Evolutionary conservation across 345 rosid species (phyloP).

Genomic region (Heritiera littoralis): DNA sequence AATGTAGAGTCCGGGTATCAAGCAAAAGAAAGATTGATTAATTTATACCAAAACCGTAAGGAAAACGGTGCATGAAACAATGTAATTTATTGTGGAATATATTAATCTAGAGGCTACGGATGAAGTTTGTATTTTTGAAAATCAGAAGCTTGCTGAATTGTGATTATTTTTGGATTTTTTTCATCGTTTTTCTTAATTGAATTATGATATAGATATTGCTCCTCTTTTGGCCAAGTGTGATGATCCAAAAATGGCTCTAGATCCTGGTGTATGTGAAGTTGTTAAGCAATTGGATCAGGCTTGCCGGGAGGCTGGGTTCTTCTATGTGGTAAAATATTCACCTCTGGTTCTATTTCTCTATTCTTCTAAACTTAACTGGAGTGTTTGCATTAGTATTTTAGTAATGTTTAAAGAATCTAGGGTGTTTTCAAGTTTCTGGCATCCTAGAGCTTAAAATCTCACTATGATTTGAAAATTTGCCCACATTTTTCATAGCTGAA

Average conservation of each 20-base stretch:
- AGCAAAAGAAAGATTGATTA: background rate
- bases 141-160: background rate
- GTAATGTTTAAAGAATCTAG: background rate
- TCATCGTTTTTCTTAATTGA: too few species aligned
- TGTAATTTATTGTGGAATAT: background rate
- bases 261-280: slow-evolving; percentile 54
- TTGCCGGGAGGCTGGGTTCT: slow-evolving; percentile 84
- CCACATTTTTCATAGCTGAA: background rate
- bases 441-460: background rate
- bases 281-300: slow-evolving; percentile 65
- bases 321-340: slow-evolving; percentile 64
- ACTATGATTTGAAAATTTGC: background rate
- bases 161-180: too few species aligned
- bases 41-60: background rate
- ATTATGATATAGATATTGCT: slow-evolving; percentile 55
- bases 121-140: background rate
- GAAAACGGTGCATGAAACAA: background rate
- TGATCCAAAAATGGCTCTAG: slow-evolving; percentile 61
- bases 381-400: background rate
- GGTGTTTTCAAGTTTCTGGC: background rate
- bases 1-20: background rate
- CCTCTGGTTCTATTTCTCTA: background rate
- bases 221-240: slow-evolving; percentile 58
- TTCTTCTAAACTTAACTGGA: background rate
- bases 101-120: background rate